Evolutionary conservation across 495 filamentous ascomycete species (phyloP).

Genomic region (Sabuloglossum arenarium): DNA sequence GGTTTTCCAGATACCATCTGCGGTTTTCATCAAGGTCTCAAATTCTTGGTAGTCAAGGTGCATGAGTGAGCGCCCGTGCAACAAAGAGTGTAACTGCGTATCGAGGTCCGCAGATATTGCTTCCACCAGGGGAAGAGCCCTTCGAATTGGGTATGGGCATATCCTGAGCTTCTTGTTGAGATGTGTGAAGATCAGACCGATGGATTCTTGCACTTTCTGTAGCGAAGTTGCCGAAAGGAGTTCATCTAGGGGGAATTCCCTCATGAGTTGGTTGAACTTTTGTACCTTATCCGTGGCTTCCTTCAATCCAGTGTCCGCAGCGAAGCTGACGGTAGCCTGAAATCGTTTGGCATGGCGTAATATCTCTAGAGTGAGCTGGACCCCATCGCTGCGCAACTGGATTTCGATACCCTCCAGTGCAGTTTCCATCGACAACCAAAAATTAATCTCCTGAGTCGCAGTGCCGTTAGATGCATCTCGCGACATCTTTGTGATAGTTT

Average conservation of each 20-base stretch:
- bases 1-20: conserved; percentile 64
- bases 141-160: conserved; percentile 78
- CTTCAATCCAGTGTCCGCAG: conserved; percentile 81
- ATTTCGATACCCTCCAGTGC: conserved; percentile 75
- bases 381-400: conserved; percentile 72
- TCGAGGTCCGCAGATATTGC: conserved; percentile 94
- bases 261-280: conserved; percentile 96
- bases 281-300: conserved; percentile 89
- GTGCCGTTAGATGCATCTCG: conserved; percentile 73
- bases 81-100: conserved; percentile 57
- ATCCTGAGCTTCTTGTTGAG: conserved; percentile 93
- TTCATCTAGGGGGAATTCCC: conserved; percentile 92
- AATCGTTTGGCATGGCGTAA: conserved; percentile 90
- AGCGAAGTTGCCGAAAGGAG: conserved; percentile 78
- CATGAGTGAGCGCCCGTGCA: conserved; percentile 73
- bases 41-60: conserved; percentile 87
- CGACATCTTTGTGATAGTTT: conserved; percentile 87
- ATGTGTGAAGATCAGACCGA: conserved; percentile 72
- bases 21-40: conserved; percentile 56
- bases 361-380: conserved; percentile 80
- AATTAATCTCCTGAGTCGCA: conserved; percentile 92
- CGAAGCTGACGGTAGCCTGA: conserved; percentile 89
- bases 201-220: conserved; percentile 73
- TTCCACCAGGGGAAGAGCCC: conserved; percentile 85
- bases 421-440: conserved; percentile 91